Evolutionary conservation across 768 basidiomycete genomes (phyloP).

Genomic region (Boletellus ananas): DNA sequence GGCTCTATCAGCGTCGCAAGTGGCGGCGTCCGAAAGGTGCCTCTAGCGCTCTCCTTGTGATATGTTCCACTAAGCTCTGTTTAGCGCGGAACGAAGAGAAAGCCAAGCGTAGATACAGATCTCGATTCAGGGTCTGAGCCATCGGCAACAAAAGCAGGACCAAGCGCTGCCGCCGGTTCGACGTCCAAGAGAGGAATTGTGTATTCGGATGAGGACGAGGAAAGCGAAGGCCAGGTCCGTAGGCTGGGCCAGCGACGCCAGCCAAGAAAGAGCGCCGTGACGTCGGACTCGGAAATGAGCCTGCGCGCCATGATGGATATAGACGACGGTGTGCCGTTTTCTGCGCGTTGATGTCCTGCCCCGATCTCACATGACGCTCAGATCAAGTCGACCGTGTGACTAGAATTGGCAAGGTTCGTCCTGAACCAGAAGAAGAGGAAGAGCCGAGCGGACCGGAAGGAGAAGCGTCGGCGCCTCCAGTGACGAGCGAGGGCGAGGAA

Average conservation of each 20-base stretch:
- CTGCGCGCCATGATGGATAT: conserved; percentile 71
- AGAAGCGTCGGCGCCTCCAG: conserved; percentile 27
- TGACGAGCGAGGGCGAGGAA: conserved; percentile 28
- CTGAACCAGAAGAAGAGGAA: conserved; percentile 22
- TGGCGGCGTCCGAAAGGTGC: conserved; percentile 6
- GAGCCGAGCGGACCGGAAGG: conserved; percentile 32
- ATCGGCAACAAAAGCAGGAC: conserved; percentile 5
- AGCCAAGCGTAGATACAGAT: conserved; percentile 31
- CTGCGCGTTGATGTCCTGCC: conserved; percentile 11
- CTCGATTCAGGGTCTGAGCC: conserved; percentile 27
- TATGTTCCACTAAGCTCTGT: conserved; percentile 18
- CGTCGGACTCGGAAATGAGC: conserved; percentile 44
- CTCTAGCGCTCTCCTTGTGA: not conserved
- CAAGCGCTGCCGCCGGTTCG: conserved; percentile 3
- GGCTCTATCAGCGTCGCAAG: not conserved
- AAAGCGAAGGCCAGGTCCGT: conserved; percentile 29
- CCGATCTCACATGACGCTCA: conserved; percentile 7
- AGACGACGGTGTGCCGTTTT: conserved; percentile 56
- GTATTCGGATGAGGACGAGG: conserved; percentile 57
- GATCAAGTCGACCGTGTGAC: conserved; percentile 26
- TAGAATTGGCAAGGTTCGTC: conserved; percentile 16
- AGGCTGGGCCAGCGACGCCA: conserved; percentile 23
- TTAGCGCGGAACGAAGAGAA: conserved; percentile 41
- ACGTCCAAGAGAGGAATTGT: conserved; percentile 46
- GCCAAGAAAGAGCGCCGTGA: conserved; percentile 34